Conservation (phyloP, 1,284 basidiomycete genomes). For the Uromyces viciae-fabae region DNA sequence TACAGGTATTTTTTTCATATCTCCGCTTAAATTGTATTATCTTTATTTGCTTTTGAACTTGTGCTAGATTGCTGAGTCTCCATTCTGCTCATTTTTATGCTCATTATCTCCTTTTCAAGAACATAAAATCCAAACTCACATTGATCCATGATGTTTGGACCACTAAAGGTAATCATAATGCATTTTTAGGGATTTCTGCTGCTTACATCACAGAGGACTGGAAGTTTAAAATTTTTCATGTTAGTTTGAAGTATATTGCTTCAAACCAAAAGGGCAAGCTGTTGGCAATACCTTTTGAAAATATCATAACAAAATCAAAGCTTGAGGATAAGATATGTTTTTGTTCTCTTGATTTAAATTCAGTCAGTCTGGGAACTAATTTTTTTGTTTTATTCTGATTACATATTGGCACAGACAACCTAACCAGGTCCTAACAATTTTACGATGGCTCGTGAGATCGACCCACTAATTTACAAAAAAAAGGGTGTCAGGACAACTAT, state of each 20-base stretch:
- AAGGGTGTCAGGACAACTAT: background rate
- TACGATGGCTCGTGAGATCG: background rate
- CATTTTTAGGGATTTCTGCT: background rate
- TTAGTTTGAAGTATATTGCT: background rate
- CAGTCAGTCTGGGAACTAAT: no score
- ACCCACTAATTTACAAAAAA: background rate
- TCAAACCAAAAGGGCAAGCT: slow-evolving; percentile 7
- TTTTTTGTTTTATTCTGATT: background rate
- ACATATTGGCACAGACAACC: background rate
- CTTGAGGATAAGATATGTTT: slow-evolving; percentile 1
- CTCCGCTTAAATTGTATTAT: background rate
- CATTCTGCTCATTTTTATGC: background rate
- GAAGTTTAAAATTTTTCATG: background rate
- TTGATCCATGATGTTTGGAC: slow-evolving; percentile 21
- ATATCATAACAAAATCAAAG: background rate
- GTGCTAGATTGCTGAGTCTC: background rate
- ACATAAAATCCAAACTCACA: background rate
- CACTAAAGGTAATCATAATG: background rate
- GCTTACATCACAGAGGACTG: background rate
- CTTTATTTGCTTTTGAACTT: background rate
- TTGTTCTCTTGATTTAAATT: background rate
- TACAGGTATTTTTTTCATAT: background rate
- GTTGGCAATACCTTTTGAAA: slow-evolving; percentile 16
- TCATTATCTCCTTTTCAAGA: background rate
- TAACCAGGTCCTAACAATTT: background rate